Evolutionary conservation across 2,329 filamentous ascomycete species (phyloP).

Genomic region (Grosmannia clavigera): DNA sequence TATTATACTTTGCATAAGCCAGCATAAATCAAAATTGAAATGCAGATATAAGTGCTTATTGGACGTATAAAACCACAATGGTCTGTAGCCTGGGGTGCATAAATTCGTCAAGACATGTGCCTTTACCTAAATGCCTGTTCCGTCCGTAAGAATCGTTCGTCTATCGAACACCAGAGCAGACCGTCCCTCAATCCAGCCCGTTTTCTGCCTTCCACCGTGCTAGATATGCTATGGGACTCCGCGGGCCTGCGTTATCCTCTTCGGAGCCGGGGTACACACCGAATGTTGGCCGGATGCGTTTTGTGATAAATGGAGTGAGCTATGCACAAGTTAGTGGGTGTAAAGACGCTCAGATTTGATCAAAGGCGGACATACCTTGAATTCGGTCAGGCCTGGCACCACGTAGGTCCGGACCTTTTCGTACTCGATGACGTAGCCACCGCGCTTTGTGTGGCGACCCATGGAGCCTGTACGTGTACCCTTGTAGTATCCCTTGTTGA

Average conservation of each 20-base stretch:
- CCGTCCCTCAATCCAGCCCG: constrained; percentile 35
- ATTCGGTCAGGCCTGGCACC: constrained; percentile 52
- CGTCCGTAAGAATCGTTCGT: neutral
- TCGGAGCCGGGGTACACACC: constrained; percentile 34
- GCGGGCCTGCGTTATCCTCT: constrained; percentile 37
- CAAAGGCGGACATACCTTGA: constrained; percentile 43
- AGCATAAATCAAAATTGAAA: neutral
- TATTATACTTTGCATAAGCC: neutral
- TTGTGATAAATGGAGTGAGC: constrained; percentile 70
- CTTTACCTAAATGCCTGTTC: neutral
- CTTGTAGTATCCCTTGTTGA: constrained; percentile 94
- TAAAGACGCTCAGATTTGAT: too few relatives aligned
- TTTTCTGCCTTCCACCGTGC: constrained; percentile 57
- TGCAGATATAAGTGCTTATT: neutral
- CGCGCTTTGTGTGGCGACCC: constrained; percentile 72
- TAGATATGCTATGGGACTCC: constrained; percentile 50
- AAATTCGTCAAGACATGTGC: neutral
- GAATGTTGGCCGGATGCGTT: constrained; percentile 37
- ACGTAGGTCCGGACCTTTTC: constrained; percentile 83
- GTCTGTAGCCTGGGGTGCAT: neutral
- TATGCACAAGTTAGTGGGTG: constrained; percentile 23
- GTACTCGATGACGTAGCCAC: constrained; percentile 76
- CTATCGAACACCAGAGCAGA: neutral
- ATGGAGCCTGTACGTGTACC: constrained; percentile 81
- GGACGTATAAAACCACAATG: neutral